Base-by-base conservation (phyloP, 306 rosid genomes). In the Rosa multiflora region DNA sequence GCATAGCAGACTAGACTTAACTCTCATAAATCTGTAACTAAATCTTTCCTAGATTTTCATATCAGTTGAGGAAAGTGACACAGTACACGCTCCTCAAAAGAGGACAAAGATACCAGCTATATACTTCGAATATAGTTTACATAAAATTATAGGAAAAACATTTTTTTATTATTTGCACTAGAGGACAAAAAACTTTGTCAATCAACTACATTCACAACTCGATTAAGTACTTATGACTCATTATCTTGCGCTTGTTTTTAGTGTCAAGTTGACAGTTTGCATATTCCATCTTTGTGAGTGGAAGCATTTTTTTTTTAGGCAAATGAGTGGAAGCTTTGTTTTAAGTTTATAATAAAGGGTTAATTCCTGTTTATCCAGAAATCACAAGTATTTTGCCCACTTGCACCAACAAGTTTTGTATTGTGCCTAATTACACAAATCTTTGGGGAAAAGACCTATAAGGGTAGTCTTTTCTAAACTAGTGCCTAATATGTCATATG, bases 41-140 rank as follows among this genome's bases (percentile, higher is more conserved):
- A 79, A 89, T 92, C 95, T 88, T 81, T 85, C 76, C 75, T 81
- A 88, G 97, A 88, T 92, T 82, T 86, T 88, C 78, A 86, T 82
- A 84, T 84, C 86, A 80, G 75, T 80, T 47, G 1, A 63, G 82
- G 96, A 86, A 53, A 71, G 85, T 70, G 91, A 90, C 92, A 59
- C 83, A 32, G 72, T 75, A 71, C 83, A 80, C 70, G 83, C 73
- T 67, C 81, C 80, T n/a, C 83, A 75, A 76, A 11, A 83, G 35
- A 84, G 70, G 91, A 90, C 93, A 90, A 83, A 82, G 68, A 74
- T 78, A 52, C 67, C 74, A 77, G 75, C 86, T 76, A 48, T 66
- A 49, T 14, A 46, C 7, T 62, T 29, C 2, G 29, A 4, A 15
- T 13, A 5, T 14, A 6, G 21, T 55, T 15, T 76, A 78, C 73